Base-by-base conservation (phyloP, 1,284 basidiomycete genomes). In the Ustilago hordei region DNA sequence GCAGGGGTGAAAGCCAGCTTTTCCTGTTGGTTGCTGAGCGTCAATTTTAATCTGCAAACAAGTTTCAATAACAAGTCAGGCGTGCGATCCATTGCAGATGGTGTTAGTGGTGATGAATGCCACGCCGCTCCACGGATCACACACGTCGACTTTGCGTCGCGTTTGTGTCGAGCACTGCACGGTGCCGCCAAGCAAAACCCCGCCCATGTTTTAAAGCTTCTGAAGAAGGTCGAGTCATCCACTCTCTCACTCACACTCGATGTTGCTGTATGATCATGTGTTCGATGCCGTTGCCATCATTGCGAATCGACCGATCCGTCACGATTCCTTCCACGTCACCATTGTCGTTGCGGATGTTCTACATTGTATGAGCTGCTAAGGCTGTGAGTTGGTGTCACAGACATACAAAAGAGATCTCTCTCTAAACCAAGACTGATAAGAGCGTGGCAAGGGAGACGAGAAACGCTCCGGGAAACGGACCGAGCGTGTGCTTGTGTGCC, bases 171-270 rank as follows among this genome's bases (percentile, higher is more conserved):
- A 45, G n/a, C 3, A 19, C 43, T 45, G 43, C 43, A 45, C 19
- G 43, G 43, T 4, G 43, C 43, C 43, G n/a, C n/a, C 43, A n/a
- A 19, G 5, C 23, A 23, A 23, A 23, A 23, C 23, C 23, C 23
- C 23, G 23, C 23, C 23, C 23, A 28, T 28, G 23, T 19, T 19
- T 45, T 31, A 56, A 43, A 39, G 32, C 50, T 61, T 55, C 52
- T 57, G 12, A 39, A 54, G 50, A 61, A 61, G 60, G 60, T 61
- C 60, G 60, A 61, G 60, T 55, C 60, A 61, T 55, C 23, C 11
- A 15, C 13, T 28, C 28, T 28, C 23, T 28, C 23, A 28, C 3
- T 28, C 23, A 28, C n/a, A 31, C 23, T 45, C 23, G 8, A 23
- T n/a, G 13, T 35, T n/a, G 13, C 45, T 53, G 50, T 53, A 53